A percentile compares a stretch with the other conserved stretches of the same genome.
Conservation (phyloP, 2,329 filamentous ascomycete species). For the Trichoderma sp. region DNA sequence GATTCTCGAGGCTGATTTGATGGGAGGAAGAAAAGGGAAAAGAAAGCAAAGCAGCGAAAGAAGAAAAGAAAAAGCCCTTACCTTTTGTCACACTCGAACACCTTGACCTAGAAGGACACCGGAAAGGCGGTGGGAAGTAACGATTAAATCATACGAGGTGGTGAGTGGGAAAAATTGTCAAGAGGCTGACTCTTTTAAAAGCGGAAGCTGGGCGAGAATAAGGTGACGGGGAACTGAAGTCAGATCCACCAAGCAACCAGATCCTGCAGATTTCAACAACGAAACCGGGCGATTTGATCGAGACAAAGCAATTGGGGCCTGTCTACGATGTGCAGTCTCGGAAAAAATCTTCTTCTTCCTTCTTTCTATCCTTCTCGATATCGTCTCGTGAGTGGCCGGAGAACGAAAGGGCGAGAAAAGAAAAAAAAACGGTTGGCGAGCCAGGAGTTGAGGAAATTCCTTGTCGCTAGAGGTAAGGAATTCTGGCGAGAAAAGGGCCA, state of each 20-base stretch:
- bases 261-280: conserved; percentile 2
- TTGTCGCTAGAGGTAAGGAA: conserved; percentile 43
- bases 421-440: conserved; percentile 25
- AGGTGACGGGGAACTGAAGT: conserved; percentile 17
- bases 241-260: conserved; percentile 5
- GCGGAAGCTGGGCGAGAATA: neutral
- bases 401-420: conserved; percentile 28
- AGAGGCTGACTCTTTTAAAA: conserved; percentile 8
- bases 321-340: conserved; percentile 27
- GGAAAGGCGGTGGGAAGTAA: conserved; percentile 10
- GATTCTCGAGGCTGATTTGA: neutral
- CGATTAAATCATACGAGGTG: conserved; percentile 21
- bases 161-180: conserved; percentile 9
- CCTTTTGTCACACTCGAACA: conserved; percentile 17
- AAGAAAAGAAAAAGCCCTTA: neutral
- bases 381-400: conserved; percentile 24
- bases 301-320: conserved; percentile 12
- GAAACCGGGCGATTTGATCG: conserved; percentile 8
- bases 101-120: conserved; percentile 4
- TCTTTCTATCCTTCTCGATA: conserved; percentile 23
- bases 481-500: conserved; percentile 28
- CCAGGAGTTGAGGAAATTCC: conserved; percentile 38
- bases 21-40: neutral
- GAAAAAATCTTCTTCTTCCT: conserved; percentile 27
- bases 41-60: neutral